Evolutionary conservation across 2,329 filamentous ascomycete species (phyloP).

Genomic region (Monosporascus ibericus): DNA sequence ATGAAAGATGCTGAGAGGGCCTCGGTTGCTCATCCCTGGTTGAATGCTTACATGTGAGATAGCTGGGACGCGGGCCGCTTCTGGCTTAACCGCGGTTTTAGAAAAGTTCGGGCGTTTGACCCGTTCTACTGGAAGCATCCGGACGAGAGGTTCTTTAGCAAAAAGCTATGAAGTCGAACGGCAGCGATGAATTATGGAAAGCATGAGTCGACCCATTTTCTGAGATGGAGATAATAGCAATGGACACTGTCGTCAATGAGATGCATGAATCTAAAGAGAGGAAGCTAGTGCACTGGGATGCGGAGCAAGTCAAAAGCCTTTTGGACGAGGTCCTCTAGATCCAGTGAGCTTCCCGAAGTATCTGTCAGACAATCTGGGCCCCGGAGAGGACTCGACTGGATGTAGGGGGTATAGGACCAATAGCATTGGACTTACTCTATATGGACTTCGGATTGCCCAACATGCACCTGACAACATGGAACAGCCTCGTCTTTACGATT

Average conservation of each 20-base stretch:
- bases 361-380: no score
- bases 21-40: conserved; percentile 1
- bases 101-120: conserved; percentile 33
- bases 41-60: conserved; percentile 30
- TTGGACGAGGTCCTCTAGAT: no score
- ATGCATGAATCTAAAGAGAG: neutral
- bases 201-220: neutral
- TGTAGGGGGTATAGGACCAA: no score
- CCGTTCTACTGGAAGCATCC: conserved; percentile 30
- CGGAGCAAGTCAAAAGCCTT: no score
- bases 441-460: no score
- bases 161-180: neutral
- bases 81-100: conserved; percentile 29
- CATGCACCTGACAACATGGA: no score
- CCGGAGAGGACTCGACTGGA: no score
- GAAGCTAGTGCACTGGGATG: neutral
- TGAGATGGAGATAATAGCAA: neutral
- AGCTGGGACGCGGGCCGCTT: conserved; percentile 29
- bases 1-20: conserved; percentile 27
- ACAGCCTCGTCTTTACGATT: no score
- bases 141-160: conserved; percentile 29
- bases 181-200: neutral
- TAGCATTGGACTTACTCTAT: no score
- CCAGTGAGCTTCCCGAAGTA: no score
- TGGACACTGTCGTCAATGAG: neutral